Evolutionary conservation across 768 basidiomycete genomes (phyloP).

Genomic region (Antrodiella citrinella): DNA sequence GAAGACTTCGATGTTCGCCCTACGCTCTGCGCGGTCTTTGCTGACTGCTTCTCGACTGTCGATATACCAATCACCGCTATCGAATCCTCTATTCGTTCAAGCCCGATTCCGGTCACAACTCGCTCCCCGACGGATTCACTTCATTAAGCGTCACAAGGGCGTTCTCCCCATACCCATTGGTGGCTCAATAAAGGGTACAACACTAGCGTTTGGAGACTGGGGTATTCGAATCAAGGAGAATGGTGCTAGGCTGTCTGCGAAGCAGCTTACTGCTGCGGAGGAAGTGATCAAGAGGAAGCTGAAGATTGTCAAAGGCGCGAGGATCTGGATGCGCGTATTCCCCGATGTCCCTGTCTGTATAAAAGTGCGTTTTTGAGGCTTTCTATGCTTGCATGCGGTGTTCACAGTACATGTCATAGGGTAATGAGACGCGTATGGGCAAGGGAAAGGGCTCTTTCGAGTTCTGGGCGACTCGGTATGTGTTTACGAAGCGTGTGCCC

Average conservation of each 20-base stretch:
- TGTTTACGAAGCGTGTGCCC: constrained; percentile 4
- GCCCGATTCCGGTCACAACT: constrained; percentile 37
- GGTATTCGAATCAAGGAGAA: constrained; percentile 84
- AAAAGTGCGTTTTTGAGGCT: constrained; percentile 74
- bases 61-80: background rate
- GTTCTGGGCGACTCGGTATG: constrained; percentile 90
- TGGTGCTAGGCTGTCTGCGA: constrained; percentile 76
- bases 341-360: constrained; percentile 97
- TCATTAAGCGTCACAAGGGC: constrained; percentile 87
- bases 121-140: constrained; percentile 77
- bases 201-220: constrained; percentile 86
- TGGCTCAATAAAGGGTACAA: constrained; percentile 90
- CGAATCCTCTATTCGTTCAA: constrained; percentile 8
- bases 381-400: background rate
- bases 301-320: constrained; percentile 82
- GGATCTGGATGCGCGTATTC: constrained; percentile 84
- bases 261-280: constrained; percentile 82
- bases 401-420: too few species aligned
- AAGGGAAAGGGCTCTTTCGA: constrained; percentile 98
- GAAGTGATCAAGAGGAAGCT: constrained; percentile 86
- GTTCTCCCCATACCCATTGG: constrained; percentile 78
- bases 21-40: constrained; percentile 20
- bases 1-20: constrained; percentile 21
- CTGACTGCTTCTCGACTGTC: constrained; percentile 19
- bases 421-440: constrained; percentile 99